A percentile compares a stretch with the other conserved stretches of the same genome.
These are phyloP conservation scores for Leishmania tropica DNA, from an alignment of 208 protist genomes.

Conservation along the genomic window DNA sequence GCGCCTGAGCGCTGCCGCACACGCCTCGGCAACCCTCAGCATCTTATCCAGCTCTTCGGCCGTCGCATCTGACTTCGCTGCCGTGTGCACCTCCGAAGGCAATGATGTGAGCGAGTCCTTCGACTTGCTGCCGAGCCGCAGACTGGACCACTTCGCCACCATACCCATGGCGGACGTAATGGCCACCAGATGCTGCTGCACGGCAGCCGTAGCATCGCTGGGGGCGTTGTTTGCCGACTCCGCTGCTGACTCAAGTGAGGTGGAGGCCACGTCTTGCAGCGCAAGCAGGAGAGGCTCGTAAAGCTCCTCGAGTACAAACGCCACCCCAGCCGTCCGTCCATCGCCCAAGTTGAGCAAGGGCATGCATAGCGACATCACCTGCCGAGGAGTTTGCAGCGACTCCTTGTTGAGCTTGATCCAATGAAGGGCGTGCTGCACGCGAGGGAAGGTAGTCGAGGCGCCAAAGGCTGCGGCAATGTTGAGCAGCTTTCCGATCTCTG, in stretches of 20 bases:
- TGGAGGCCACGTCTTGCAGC: constrained; percentile 24
- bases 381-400: constrained; percentile 49
- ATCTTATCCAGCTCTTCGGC: constrained; percentile 18
- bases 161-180: constrained; percentile 70
- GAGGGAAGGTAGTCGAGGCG: constrained; percentile 51
- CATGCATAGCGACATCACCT: constrained; percentile 81
- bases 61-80: neutral
- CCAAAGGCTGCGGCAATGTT: constrained; percentile 64
- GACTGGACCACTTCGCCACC: constrained; percentile 36
- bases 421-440: constrained; percentile 60
- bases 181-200: constrained; percentile 44
- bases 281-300: constrained; percentile 44
- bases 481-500: constrained; percentile 84
- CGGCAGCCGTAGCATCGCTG: neutral
- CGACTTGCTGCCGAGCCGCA: neutral
- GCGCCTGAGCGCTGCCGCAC: constrained; percentile 20
- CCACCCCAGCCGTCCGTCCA: constrained; percentile 45
- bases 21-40: constrained; percentile 23
- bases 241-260: neutral
- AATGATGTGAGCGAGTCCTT: neutral
- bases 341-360: constrained; percentile 72
- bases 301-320: constrained; percentile 57
- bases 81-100: neutral
- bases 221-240: constrained; percentile 9
- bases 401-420: constrained; percentile 51